These are phyloP conservation scores for Rhododendron vialii DNA, from an alignment of 148 eudicot species.

Conservation along the genomic window DNA sequence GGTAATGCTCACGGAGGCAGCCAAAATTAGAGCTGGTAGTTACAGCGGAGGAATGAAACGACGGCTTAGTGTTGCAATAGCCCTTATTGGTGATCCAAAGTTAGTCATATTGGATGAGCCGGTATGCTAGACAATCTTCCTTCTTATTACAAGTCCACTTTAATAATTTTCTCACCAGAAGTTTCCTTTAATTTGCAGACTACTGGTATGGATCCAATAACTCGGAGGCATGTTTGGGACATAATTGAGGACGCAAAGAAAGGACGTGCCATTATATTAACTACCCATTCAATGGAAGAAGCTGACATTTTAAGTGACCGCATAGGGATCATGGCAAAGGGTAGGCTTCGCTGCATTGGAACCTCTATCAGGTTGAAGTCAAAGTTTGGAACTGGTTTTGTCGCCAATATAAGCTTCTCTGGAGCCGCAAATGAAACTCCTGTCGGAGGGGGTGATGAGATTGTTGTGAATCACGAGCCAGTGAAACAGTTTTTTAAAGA, in stretches of 20 bases:
- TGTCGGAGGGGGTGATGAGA: slow-evolving; percentile 15
- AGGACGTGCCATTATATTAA: slow-evolving; percentile 72
- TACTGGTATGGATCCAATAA: slow-evolving; percentile 94
- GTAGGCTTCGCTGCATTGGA: slow-evolving; percentile 92
- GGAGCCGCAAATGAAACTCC: slow-evolving; percentile 29
- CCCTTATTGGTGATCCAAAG: slow-evolving; percentile 88
- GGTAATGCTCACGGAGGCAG: slow-evolving; percentile 59
- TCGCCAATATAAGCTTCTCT: slow-evolving; percentile 60
- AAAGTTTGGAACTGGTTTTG: slow-evolving; percentile 79
- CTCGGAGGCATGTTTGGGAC: slow-evolving; percentile 93
- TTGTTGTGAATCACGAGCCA: slow-evolving; percentile 31
- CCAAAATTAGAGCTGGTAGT: slow-evolving; percentile 66
- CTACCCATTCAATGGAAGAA: slow-evolving; percentile 99
- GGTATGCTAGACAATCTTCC: slow-evolving; percentile 28
- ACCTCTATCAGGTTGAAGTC: slow-evolving; percentile 81
- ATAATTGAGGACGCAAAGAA: slow-evolving; percentile 81
- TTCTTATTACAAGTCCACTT: not conserved
- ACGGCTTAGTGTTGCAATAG: slow-evolving; percentile 88
- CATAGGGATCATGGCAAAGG: slow-evolving; percentile 94
- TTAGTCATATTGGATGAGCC: slow-evolving; percentile 88
- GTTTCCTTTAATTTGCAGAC: slow-evolving; percentile 43
- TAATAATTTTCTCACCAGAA: not conserved
- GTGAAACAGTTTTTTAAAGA: slow-evolving; percentile 65
- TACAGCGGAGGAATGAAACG: slow-evolving; percentile 98
- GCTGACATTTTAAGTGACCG: slow-evolving; percentile 86